phyloP scores from a whole-genome alignment of 2,329 filamentous ascomycete genomes.

The Chaetomiaceae sp. region DNA sequence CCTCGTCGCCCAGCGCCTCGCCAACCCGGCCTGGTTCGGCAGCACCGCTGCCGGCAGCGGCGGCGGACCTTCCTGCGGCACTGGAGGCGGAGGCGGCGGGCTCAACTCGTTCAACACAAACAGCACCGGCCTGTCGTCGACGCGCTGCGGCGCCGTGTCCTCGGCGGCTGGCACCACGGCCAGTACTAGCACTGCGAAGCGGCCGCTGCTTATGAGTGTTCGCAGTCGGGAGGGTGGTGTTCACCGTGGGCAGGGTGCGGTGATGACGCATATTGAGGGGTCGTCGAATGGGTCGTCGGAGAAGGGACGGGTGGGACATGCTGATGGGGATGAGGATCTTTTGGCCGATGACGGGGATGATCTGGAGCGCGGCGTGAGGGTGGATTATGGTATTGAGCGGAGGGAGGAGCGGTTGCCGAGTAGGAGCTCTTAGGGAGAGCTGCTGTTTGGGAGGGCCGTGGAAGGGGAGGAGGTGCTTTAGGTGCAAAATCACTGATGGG shows the following conservation, averaged over 20 bases:
- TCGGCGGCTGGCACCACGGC: not conserved
- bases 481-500: too few species aligned
- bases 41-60: constrained; percentile 6
- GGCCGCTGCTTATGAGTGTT: constrained; percentile 10
- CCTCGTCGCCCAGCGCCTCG: constrained; percentile 46
- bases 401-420: constrained; percentile 12
- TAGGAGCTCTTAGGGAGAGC: constrained; percentile 11
- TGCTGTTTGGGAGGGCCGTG: not conserved
- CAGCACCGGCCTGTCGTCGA: not conserved
- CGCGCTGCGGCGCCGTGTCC: not conserved
- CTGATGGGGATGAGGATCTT: constrained; percentile 5
- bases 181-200: not conserved
- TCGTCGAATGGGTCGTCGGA: not conserved
- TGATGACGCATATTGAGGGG: constrained; percentile 8
- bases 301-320: not conserved
- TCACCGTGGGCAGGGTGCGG: not conserved
- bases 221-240: not conserved
- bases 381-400: constrained; percentile 12
- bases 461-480: constrained; percentile 1
- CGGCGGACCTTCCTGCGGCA: too few species aligned
- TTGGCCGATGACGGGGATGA: constrained; percentile 20
- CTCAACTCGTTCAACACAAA: not conserved
- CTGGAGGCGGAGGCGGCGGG: too few species aligned
- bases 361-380: constrained; percentile 11
- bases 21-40: constrained; percentile 28